These are phyloP conservation scores for Santalum album DNA, from an alignment of 164 flowering plant species.

Conservation along the genomic window DNA sequence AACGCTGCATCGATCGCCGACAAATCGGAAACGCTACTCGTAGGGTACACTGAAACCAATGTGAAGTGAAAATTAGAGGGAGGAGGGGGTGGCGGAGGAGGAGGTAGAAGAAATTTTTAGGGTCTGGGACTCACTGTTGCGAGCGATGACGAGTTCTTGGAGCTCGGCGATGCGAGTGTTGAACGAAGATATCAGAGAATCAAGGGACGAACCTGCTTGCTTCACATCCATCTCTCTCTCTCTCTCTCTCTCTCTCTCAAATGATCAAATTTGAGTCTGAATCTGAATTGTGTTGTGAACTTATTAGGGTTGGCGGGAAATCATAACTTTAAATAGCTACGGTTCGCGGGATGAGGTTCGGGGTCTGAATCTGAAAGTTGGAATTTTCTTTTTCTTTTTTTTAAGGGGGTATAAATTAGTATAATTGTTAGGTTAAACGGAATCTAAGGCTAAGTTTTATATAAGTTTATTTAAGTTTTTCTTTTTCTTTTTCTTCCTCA, in stretches of 20 bases:
- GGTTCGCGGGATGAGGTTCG: too few relatives aligned
- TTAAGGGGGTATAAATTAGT: too few relatives aligned
- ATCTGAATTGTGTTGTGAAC: not conserved
- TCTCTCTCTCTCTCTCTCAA: constrained; percentile 6
- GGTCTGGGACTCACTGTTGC: constrained; percentile 55
- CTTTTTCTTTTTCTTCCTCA: too few relatives aligned
- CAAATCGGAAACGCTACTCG: constrained; percentile 51
- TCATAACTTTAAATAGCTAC: too few relatives aligned
- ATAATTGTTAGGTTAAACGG: too few relatives aligned
- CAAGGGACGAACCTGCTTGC: constrained; percentile 64
- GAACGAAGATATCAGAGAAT: constrained; percentile 61
- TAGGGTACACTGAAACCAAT: constrained; percentile 56
- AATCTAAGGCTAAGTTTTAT: too few relatives aligned
- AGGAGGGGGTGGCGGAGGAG: too few relatives aligned
- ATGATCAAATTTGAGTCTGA: too few relatives aligned
- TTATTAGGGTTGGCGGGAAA: not conserved
- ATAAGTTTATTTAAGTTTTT: too few relatives aligned
- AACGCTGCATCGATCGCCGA: constrained; percentile 52
- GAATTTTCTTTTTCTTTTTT: too few relatives aligned
- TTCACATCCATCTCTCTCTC: constrained; percentile 42
- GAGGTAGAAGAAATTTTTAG: not conserved
- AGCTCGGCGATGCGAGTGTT: constrained; percentile 68
- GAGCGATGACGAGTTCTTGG: constrained; percentile 75
- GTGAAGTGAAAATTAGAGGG: not conserved
- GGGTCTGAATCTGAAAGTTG: too few relatives aligned